Percentiles rank a stretch among this genome's conserved stretches.
phyloP scores from a whole-genome alignment of 2,329 filamentous ascomycete genomes.

The Monosporascus sp. region DNA sequence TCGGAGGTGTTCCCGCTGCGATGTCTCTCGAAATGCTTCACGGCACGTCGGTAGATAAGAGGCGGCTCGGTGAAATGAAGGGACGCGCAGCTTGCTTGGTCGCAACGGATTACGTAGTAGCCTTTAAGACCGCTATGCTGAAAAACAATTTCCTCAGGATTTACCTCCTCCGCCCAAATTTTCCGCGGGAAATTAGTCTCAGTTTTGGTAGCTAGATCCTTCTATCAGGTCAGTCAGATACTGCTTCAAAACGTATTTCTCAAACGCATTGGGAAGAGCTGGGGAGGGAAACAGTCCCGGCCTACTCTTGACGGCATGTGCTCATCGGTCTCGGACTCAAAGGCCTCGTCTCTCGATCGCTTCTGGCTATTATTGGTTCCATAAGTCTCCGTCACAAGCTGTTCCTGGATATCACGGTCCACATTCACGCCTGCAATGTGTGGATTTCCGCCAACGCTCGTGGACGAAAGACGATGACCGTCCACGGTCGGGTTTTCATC shows the following conservation, averaged over 20 bases:
- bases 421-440: constrained; percentile 3
- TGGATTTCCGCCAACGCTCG: constrained; percentile 7
- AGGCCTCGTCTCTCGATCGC: constrained; percentile 6
- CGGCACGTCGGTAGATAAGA: constrained; percentile 22
- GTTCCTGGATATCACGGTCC: constrained; percentile 12
- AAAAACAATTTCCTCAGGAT: constrained; percentile 24
- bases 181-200: constrained; percentile 14
- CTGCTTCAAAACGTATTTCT: not conserved
- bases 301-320: not conserved
- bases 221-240: not conserved
- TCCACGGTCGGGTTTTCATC: constrained; percentile 1
- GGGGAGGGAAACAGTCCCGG: not conserved
- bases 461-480: constrained; percentile 4
- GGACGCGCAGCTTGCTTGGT: constrained; percentile 11
- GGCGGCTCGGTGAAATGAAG: constrained; percentile 21
- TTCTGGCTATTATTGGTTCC: constrained; percentile 6
- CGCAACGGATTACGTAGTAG: constrained; percentile 24
- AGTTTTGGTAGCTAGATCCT: not conserved
- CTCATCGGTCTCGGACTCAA: not conserved
- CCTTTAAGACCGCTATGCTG: constrained; percentile 17
- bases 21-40: constrained; percentile 25
- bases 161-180: constrained; percentile 22
- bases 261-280: too few relatives aligned
- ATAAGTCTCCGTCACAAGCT: constrained; percentile 11
- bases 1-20: constrained; percentile 2